Evolutionary conservation across 208 protist genomes (phyloP), one percentile per base, ranked within the genome.

Genomic region (Crithidia sp.): DNA sequence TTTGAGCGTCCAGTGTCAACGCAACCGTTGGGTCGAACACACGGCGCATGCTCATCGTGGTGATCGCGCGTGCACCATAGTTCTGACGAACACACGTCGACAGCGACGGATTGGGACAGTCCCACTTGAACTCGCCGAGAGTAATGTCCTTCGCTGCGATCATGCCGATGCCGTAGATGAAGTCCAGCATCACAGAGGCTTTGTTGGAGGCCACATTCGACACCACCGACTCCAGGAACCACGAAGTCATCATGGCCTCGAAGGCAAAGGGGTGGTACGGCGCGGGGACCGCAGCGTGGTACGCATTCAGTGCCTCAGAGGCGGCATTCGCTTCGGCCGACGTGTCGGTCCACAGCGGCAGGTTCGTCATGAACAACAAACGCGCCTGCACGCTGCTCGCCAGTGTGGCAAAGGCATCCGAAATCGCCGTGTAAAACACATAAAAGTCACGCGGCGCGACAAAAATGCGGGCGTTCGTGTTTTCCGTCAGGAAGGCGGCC

Each of bases 11-110:
- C 0, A 71, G 39, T 7, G 72, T 17, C 17, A 43, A 41, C 4
- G 79, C 41, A 19, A 77, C 50, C 8, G 63, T 61, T 17, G 68
- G 69, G 63, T 84, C 53, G 19, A 87, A 59, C 13, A 85, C 70
- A 8, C 77, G 71, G 16, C 50, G 39, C 41, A 85, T 62, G 0
- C 74, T 79, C 52, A 82, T 61, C 14, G 74, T 66, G 14, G 41
- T 43, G 47, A 89, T 86, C 44, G 37, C 47, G 16, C 72, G 76
- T 2, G 87, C 87, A 39, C 84, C 87, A 73, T 84, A 92, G 72
- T 89, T 92, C 36, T 43, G 40, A 50, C 65, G 56, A 19, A 61
- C 13, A 47, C 82, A 90, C 19, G 53, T 47, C 39, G 41, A 49
- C 43, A 14, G 5, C 5, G 41, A 4, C 7, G 17, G 5, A 16